Percentiles rank a stretch among this genome's conserved stretches.
These are phyloP conservation scores for Ceriops zippeliana DNA, from an alignment of 345 rosid species.

Conservation along the genomic window DNA sequence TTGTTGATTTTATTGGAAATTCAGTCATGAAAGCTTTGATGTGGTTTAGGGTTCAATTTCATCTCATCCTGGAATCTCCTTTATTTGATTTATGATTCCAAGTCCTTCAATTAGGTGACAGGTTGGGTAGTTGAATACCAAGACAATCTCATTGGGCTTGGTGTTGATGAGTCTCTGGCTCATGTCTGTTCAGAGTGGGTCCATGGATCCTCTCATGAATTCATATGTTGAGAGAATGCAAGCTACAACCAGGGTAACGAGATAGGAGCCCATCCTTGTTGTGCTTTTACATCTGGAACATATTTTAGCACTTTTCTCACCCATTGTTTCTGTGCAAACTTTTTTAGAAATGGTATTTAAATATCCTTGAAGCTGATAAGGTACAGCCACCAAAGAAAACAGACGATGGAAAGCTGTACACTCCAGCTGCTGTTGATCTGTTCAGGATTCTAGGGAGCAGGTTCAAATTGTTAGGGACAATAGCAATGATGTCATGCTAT, in stretches of 20 bases:
- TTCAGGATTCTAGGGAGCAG: slow-evolving; percentile 98
- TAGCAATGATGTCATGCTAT: slow-evolving; percentile 95
- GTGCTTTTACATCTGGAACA: neutral
- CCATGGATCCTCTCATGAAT: slow-evolving; percentile 99
- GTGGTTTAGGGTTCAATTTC: slow-evolving; percentile 1
- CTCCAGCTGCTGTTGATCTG: slow-evolving; percentile 99
- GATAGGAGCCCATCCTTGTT: slow-evolving; percentile 1
- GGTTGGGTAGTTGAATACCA: slow-evolving; percentile 99
- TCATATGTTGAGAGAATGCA: slow-evolving; percentile 98
- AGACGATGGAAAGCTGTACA: slow-evolving; percentile 97
- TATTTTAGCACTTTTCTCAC: neutral
- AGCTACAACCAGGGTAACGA: slow-evolving; percentile 85
- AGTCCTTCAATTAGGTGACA: slow-evolving; percentile 62
- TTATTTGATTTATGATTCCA: slow-evolving; percentile 18
- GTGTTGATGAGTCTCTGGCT: slow-evolving; percentile 97
- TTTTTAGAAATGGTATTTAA: slow-evolving; percentile 92
- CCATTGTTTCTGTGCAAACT: slow-evolving; percentile 14
- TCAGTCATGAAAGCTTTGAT: neutral
- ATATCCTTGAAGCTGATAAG: slow-evolving; percentile 96
- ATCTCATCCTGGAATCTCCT: neutral
- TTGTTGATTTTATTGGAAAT: neutral
- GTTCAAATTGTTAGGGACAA: slow-evolving; percentile 97
- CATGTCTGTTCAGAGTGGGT: slow-evolving; percentile 99
- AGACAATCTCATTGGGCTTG: slow-evolving; percentile 93
- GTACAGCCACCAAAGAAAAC: slow-evolving; percentile 97